Base-by-base conservation (phyloP, 345 rosid genomes). In the Geranium brycei region DNA sequence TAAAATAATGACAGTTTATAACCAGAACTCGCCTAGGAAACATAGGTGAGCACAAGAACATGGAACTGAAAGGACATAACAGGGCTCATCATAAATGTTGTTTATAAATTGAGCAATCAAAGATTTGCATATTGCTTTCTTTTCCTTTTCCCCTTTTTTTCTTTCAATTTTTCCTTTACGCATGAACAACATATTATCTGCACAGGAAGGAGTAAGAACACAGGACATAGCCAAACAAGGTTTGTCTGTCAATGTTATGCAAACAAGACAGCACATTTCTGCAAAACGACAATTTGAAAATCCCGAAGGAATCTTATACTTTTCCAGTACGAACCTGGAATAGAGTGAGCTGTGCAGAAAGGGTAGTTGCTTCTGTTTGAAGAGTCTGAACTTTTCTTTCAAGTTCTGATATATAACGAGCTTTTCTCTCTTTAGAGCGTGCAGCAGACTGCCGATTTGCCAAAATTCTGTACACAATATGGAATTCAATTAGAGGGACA, bases 361-460 rank as follows among this genome's bases (percentile, higher is more conserved):
- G 88, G 57, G 96, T 86, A 62, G 97, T 88, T 58, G 95, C 95
- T 83, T 91, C 96, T 16, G 91, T 87, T 77, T 88, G 95, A 69
- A 88, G 87, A 15, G 91, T 82, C 75, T 87, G 91, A 47, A 91
- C 91, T 78, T 88, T 88, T 64, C 87, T 78, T 85, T 88, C 95
- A 1, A 91, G 88, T 70, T 91, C 95, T 61, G 77, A 64, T 12
- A 88, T 87, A 68, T 91, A 88, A 23, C 86, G 82, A 10, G 90
- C 91, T 71, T 91, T 88, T 65, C 96, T 82, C 79, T 91, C 96
- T 71, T 88, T 91, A 7, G 95, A 88, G 53, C 97, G 88, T 70
- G 97, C 88, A 69, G 97, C 96, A 61, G 96, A 88, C 68, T 86
- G 96, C 63, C 96, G 81, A 68, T 91, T 86, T 66, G 97, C 96